Base-by-base conservation (phyloP, 1,284 basidiomycete species). In the Anthracocystis panici-leucophaei region DNA sequence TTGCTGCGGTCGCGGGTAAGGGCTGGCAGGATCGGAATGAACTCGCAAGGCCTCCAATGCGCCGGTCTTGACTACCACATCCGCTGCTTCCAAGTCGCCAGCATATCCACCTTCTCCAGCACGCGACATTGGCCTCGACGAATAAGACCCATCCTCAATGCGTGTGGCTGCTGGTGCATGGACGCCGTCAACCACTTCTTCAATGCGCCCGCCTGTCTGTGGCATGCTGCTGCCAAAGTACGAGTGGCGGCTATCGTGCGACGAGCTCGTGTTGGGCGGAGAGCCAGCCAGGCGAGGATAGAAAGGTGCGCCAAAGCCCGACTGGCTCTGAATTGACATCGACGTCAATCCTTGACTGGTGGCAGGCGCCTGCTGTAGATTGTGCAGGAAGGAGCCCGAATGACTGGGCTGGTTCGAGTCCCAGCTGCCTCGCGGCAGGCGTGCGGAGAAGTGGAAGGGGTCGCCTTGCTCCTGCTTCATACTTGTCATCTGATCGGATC, bases 251-350 rank as follows among this genome's bases (percentile, higher is more conserved):
- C 73, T 75, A 33, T 71, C 68, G 33, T 67, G 65, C 3, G 73
- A 71, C 4, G 73, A 70, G 61, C 68, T 53, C 2, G 73, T 75
- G n/a, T 62, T 58, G 9, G 73, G 67, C 16, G 73, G 73, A n/a
- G 73, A 75, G 4, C 57, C 63, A 5, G 55, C 61, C 12, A 58
- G 16, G 4, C 59, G 68, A 12, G 57, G 55, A 29, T 71, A 62
- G 42, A 55, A 41, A 8, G 53, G 51, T 8, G 52, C 55, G 10
- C 66, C 53, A 23, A 75, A 50, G 27, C 33, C 60, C 27, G 64
- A 40, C 10, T 71, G 73, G 53, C 68, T 68, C 29, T 75, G 68
- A 11, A 71, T 31, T 11, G 67, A 29, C 16, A 71, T 31, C 9
- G 64, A 38, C 21, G 61, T 57, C 48, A 75, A 55, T 10, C 73